Base-by-base conservation (phyloP, 2,329 filamentous ascomycete species). In the Fusarium napiforme region DNA sequence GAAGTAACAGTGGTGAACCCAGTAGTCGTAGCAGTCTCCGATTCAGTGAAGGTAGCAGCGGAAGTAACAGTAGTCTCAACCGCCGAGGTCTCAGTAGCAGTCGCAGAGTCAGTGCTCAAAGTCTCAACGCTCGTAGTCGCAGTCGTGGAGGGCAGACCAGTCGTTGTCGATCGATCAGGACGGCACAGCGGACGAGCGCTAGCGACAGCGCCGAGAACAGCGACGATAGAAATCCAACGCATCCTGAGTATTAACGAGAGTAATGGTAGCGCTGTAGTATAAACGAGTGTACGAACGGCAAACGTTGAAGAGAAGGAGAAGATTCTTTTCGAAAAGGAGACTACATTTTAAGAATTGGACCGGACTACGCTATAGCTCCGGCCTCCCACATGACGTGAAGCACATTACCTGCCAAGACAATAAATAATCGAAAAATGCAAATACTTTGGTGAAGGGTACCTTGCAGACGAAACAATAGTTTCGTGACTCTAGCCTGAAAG, bases 151-250 rank as follows among this genome's bases (percentile, higher is more conserved):
- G 62, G 28, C 9, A 47, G 55, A 5, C 10, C 40, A 58, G 40
- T 36, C 32, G 50, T 47, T 19, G 63, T 60, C 19, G 56, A 40
- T 45, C 42, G 23, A 39, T 64, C 52, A 10, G 57, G 60, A 37
- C 42, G 68, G 37, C 69, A 72, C 10, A 59, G 10, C 2, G 59
- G 62, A n/a, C 49, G 43, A 18, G 68, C 68, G 8, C 19, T 70
- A 6, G 19, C 61, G 0, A 49, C 60, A 2, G 68, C 71, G 9
- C 71, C 53, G 6, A 75, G 50, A 4, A 67, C 10, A 16, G 64
- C 36, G 18, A 50, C 69, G 11, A 75, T 18, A 34, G 73, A 72
- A n/a, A 46, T 8, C 39, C 63, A 75, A 32, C 73, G 73, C 73
- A 75, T 75, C 19, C 14, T 71, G 60, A 23, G 34, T 16, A 12